Conservation (phyloP, 2,329 filamentous ascomycete species). For the Venturia nashicola region DNA sequence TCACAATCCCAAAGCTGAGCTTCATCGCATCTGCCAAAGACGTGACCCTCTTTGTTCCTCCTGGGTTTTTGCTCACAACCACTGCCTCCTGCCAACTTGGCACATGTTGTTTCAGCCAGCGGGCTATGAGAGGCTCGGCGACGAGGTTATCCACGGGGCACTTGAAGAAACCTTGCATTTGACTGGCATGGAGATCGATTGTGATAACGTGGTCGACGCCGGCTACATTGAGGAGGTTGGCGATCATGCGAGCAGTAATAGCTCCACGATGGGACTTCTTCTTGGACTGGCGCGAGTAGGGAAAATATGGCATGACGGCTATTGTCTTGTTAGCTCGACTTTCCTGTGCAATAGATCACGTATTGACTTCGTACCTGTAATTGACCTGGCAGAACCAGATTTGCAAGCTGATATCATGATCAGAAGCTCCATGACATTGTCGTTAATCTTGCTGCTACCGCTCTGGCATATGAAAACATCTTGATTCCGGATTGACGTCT, state of each 20-base stretch:
- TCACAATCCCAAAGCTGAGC: constrained; percentile 95
- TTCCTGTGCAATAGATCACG: constrained; percentile 5
- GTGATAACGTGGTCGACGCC: constrained; percentile 97
- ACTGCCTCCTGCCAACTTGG: constrained; percentile 81
- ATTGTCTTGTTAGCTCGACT: constrained; percentile 5
- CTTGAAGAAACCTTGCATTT: constrained; percentile 99
- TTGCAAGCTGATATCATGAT: constrained; percentile 99
- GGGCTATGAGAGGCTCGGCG: constrained; percentile 86
- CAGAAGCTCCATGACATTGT: constrained; percentile 96
- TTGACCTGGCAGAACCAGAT: constrained; percentile 89
- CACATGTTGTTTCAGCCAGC: constrained; percentile 89
- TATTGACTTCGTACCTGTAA: constrained; percentile 59
- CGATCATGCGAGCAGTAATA: constrained; percentile 93
- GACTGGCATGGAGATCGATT: constrained; percentile 80
- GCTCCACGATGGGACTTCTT: constrained; percentile 96
- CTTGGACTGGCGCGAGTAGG: constrained; percentile 98
- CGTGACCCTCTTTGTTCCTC: constrained; percentile 92
- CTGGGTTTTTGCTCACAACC: constrained; percentile 95
- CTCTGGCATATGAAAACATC: constrained; percentile 99
- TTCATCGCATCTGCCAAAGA: constrained; percentile 91
- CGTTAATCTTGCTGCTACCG: constrained; percentile 90
- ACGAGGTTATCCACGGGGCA: constrained; percentile 96
- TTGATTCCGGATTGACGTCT: constrained; percentile 75
- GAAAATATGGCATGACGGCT: constrained; percentile 91
- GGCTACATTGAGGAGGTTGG: constrained; percentile 84